Conservation (phyloP, 805 yeast species). For the Barnettozyma sp. region DNA sequence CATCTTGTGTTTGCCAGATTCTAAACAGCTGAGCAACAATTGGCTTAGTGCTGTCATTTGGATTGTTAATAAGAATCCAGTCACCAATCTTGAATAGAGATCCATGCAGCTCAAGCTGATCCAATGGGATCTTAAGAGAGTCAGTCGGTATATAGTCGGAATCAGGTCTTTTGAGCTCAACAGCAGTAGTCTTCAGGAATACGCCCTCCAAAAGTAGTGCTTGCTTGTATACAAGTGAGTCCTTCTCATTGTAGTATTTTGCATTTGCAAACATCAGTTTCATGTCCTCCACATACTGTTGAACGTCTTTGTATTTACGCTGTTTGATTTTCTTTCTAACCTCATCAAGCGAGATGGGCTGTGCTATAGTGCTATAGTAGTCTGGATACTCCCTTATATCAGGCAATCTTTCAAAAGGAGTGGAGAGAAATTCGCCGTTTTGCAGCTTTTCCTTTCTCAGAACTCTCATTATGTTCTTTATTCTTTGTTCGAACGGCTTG, state of each 20-base stretch:
- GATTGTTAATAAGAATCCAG: conserved; percentile 85
- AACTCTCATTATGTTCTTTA: conserved; percentile 77
- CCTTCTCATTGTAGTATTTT: conserved; percentile 53
- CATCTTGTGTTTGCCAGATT: conserved; percentile 82
- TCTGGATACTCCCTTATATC: conserved; percentile 41
- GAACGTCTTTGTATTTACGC: conserved; percentile 71
- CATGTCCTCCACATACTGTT: conserved; percentile 71
- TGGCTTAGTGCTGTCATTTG: conserved; percentile 84
- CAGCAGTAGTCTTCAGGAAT: conserved; percentile 49
- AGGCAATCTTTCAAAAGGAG: conserved; percentile 76
- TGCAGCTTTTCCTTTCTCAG: conserved; percentile 65
- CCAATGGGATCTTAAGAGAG: conserved; percentile 67
- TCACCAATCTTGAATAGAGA: conserved; percentile 81
- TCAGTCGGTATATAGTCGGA: conserved; percentile 56
- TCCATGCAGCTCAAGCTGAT: conserved; percentile 64
- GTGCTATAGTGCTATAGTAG: conserved; percentile 42
- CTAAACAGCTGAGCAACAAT: conserved; percentile 91
- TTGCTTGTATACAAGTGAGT: conserved; percentile 52
- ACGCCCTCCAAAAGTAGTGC: conserved; percentile 56
- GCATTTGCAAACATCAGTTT: conserved; percentile 68
- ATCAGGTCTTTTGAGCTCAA: conserved; percentile 78
- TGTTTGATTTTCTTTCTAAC: conserved; percentile 80
- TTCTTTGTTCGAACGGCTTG: conserved; percentile 86
- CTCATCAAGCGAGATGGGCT: conserved; percentile 64
- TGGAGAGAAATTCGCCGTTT: conserved; percentile 44